Conservation (phyloP, 257 asterid species). For the Cruciata laevipes region DNA sequence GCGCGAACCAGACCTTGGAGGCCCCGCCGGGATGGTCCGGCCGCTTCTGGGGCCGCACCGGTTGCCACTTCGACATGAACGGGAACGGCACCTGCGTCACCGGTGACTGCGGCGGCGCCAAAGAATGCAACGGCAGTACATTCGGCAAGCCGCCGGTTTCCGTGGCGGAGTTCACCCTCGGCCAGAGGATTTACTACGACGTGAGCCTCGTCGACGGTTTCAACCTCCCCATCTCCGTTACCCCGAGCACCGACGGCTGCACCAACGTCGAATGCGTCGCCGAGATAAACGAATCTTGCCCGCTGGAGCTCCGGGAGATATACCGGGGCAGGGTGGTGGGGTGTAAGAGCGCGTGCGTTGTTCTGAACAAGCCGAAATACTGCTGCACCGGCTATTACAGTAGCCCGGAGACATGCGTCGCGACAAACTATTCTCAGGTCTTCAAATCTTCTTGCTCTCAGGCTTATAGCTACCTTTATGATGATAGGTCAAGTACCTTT, state of each 20-base stretch:
- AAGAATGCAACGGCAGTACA: constrained; percentile 38
- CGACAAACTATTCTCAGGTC: constrained; percentile 36
- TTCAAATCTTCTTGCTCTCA: constrained; percentile 55
- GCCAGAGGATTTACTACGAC: constrained; percentile 48
- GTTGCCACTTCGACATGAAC: constrained; percentile 49
- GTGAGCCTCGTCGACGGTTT: constrained; percentile 58
- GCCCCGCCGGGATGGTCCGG: constrained; percentile 78
- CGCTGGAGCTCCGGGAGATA: constrained; percentile 29
- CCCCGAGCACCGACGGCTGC: constrained; percentile 37
- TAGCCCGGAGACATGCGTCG: constrained; percentile 43
- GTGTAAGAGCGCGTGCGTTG: constrained; percentile 58
- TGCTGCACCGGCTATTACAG: constrained; percentile 51
- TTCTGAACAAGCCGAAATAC: constrained; percentile 39
- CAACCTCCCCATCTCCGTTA: constrained; percentile 38
- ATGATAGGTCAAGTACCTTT: constrained; percentile 51
- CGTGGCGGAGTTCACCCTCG: constrained; percentile 61
- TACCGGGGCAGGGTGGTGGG: constrained; percentile 32
- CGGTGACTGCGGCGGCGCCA: constrained; percentile 51
- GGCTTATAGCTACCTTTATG: constrained; percentile 63
- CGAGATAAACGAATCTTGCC: constrained; percentile 45
- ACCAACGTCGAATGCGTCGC: constrained; percentile 29
- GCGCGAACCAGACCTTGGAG: constrained; percentile 7
- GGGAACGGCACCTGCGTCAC: constrained; percentile 52
- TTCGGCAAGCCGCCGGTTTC: constrained; percentile 66
- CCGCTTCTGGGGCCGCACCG: constrained; percentile 61